phyloP scores from a whole-genome alignment of 495 filamentous ascomycete species.

The Clavariopsis aquatica region DNA sequence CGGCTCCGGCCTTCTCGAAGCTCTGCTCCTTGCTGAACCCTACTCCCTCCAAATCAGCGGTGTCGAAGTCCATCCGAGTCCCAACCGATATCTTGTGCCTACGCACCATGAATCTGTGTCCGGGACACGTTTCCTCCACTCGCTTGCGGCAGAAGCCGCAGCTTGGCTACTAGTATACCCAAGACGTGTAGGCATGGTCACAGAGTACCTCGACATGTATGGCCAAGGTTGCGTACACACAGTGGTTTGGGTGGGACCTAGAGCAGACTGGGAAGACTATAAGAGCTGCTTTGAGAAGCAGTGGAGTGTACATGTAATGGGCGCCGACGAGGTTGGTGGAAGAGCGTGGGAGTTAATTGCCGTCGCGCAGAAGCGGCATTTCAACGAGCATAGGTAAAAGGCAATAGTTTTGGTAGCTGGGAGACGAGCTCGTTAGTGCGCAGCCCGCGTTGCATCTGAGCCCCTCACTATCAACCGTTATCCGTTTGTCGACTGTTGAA shows the following conservation, averaged over 20 bases:
- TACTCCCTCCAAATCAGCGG: conserved; percentile 44
- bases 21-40: conserved; percentile 42
- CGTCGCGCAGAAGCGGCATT: conserved; percentile 4
- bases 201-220: conserved; percentile 48
- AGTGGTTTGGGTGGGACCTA: conserved; percentile 57
- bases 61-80: conserved; percentile 50
- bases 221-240: conserved; percentile 37
- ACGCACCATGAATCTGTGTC: conserved; percentile 48
- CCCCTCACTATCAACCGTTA: no score
- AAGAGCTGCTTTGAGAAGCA: conserved; percentile 9
- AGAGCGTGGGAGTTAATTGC: conserved; percentile 29
- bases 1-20: conserved; percentile 58
- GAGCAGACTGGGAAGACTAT: conserved; percentile 53
- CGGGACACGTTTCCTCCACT: conserved; percentile 49
- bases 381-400: not conserved
- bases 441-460: no score
- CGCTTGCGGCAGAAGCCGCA: conserved; percentile 43
- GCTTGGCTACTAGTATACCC: conserved; percentile 62
- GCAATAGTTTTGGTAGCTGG: no score
- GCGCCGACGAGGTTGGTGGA: conserved; percentile 25
- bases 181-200: conserved; percentile 50
- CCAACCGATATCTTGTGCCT: conserved; percentile 53
- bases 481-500: no score
- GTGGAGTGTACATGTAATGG: conserved; percentile 14
- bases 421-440: no score